phyloP scores from a whole-genome alignment of 1,284 basidiomycete species.

The Apiotrichum sp. region DNA sequence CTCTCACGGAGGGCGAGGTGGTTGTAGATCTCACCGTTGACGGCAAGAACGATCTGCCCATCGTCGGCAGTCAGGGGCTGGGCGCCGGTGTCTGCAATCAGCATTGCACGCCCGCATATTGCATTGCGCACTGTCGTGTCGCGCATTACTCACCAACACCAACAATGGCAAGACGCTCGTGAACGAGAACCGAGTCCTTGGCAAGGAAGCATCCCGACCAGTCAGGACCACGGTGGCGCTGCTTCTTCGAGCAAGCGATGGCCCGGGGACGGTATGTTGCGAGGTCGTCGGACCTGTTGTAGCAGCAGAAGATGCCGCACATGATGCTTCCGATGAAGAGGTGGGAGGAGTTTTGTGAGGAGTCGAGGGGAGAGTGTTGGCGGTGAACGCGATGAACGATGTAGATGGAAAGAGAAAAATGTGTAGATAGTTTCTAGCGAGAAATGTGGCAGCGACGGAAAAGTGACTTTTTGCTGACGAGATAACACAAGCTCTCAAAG shows the following conservation, averaged over 20 bases:
- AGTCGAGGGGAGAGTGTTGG: too few relatives aligned
- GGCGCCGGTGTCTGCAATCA: conserved; percentile 76
- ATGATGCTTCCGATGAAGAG: conserved; percentile 49
- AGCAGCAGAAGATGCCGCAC: conserved; percentile 84
- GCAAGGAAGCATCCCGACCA: conserved; percentile 92
- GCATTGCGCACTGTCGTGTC: too few relatives aligned
- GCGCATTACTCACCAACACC: conserved; percentile 73
- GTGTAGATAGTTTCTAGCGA: too few relatives aligned
- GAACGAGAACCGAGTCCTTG: conserved; percentile 70
- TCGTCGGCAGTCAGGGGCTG: conserved; percentile 89
- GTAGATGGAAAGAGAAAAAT: too few relatives aligned
- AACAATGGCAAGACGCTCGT: conserved; percentile 92
- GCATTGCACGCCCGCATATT: background rate
- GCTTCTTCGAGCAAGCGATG: conserved; percentile 78
- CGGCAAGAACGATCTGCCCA: conserved; percentile 76
- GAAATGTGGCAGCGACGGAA: too few relatives aligned
- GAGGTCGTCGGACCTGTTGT: conserved; percentile 70
- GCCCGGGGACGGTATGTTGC: conserved; percentile 62
- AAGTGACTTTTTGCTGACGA: too few relatives aligned
- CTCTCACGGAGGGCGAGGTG: conserved; percentile 73
- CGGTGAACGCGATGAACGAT: too few relatives aligned
- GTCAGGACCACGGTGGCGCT: conserved; percentile 89
- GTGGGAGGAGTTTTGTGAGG: background rate
- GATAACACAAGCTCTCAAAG: too few relatives aligned
- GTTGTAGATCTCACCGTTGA: conserved; percentile 99